phyloP scores from a whole-genome alignment of 345 rosid genomes.

The Eucalyptus sp. region DNA sequence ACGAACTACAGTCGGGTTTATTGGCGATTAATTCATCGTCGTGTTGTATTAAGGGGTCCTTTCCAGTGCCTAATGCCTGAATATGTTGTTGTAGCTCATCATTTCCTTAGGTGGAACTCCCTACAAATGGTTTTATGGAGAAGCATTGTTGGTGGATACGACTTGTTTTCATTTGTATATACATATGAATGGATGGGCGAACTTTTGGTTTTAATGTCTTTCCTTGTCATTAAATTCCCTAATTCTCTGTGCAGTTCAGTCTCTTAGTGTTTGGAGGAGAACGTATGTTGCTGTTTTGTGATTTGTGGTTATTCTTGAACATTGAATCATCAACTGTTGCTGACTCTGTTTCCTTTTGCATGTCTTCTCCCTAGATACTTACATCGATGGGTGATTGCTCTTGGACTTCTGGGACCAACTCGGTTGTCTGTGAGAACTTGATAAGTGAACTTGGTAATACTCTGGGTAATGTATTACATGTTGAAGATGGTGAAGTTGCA shows the following conservation, averaged over 20 bases:
- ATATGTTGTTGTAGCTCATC: background rate
- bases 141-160: background rate
- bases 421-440: background rate
- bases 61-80: background rate
- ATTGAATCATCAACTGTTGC: background rate
- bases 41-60: background rate
- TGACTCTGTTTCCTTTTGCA: background rate
- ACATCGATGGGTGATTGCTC: slow-evolving; percentile 24
- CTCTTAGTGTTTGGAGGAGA: background rate
- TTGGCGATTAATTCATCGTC: background rate
- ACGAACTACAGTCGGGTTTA: background rate
- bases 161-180: background rate
- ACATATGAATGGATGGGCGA: background rate
- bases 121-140: background rate
- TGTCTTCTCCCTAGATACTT: background rate
- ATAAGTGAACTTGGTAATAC: slow-evolving; percentile 22
- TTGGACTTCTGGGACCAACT: background rate
- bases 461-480: background rate
- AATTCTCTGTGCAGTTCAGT: background rate
- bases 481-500: slow-evolving; percentile 13
- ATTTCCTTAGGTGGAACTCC: background rate
- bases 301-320: background rate
- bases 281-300: background rate
- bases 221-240: background rate
- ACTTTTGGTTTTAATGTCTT: background rate